These are phyloP conservation scores for Rhexocercosporidium sp. DNA, from an alignment of 2,329 filamentous ascomycete genomes.

Conservation along the genomic window DNA sequence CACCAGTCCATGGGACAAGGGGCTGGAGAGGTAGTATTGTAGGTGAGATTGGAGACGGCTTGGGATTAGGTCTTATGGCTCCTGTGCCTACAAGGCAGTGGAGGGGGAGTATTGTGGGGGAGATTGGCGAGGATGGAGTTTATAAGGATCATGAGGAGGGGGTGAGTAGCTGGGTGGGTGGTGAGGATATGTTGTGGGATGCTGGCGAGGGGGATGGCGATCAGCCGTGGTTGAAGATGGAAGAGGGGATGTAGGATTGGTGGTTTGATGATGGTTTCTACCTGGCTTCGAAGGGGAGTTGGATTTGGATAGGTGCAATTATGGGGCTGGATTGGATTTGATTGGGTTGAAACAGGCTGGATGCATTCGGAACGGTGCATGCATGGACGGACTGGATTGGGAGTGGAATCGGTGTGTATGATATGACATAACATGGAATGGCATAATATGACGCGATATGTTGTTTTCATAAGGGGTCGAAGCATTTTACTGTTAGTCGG, in stretches of 20 bases:
- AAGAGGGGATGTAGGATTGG: background rate
- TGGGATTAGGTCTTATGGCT: background rate
- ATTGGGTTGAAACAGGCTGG: background rate
- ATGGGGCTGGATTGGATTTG: background rate
- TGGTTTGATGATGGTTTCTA: background rate
- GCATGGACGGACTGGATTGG: background rate
- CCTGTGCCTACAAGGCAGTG: constrained; percentile 2
- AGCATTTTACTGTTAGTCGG: too few species aligned
- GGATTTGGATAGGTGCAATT: too few species aligned
- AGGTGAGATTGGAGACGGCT: constrained; percentile 31
- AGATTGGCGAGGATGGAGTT: constrained; percentile 3
- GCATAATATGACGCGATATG: too few species aligned
- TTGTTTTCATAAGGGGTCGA: too few species aligned
- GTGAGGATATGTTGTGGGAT: background rate
- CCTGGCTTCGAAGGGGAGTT: too few species aligned
- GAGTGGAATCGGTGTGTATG: background rate
- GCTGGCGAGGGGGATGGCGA: background rate
- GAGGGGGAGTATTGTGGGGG: constrained; percentile 22
- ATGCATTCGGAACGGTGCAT: background rate
- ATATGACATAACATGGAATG: background rate
- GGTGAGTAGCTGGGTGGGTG: background rate
- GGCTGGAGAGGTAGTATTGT: constrained; percentile 36
- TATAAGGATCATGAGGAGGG: background rate
- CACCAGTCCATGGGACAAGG: background rate
- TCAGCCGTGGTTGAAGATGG: constrained; percentile 1